A percentile compares a stretch with the other conserved stretches of the same genome.
These are phyloP conservation scores for Sporothrix schenckii DNA, from an alignment of 2,329 filamentous ascomycete genomes.

Conservation along the genomic window DNA sequence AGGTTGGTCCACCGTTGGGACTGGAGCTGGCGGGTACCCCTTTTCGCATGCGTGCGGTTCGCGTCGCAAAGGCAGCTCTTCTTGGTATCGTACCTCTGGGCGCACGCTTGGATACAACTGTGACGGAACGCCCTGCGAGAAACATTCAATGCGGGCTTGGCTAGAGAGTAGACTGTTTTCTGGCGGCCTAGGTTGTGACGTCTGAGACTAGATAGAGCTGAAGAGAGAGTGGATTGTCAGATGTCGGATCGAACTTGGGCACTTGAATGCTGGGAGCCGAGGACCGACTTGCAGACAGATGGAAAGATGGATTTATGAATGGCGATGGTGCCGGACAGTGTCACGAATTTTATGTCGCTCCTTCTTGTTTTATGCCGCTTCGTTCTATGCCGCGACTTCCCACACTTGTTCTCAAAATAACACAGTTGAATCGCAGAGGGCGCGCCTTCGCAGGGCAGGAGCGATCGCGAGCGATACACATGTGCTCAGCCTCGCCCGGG, in stretches of 20 bases:
- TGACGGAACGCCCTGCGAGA: not conserved
- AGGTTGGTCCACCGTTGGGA: slow-evolving; percentile 12
- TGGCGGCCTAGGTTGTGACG: not conserved
- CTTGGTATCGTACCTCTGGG: not conserved
- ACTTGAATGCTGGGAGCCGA: not conserved
- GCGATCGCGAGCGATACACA: slow-evolving; percentile 1
- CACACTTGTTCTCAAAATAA: slow-evolving; percentile 12
- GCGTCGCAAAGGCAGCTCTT: not conserved
- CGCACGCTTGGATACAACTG: not conserved
- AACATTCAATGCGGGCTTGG: too few species aligned
- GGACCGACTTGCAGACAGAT: not conserved
- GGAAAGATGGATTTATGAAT: slow-evolving; percentile 4
- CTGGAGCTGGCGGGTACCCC: slow-evolving; percentile 1
- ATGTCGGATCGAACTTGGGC: not conserved
- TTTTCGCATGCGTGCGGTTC: slow-evolving; percentile 8
- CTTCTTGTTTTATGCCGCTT: not conserved
- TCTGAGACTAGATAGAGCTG: not conserved
- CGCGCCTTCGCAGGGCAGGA: not conserved
- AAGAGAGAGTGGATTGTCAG: not conserved
- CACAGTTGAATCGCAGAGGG: slow-evolving; percentile 1
- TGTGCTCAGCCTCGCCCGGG: slow-evolving; percentile 20
- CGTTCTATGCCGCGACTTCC: not conserved
- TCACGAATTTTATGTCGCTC: not conserved
- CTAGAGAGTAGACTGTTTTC: too few species aligned
- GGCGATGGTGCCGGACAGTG: not conserved